A percentile compares a stretch with the other conserved stretches of the same genome.
phyloP scores from a whole-genome alignment of 2,329 filamentous ascomycete species.

The Tolypocladium sp. region DNA sequence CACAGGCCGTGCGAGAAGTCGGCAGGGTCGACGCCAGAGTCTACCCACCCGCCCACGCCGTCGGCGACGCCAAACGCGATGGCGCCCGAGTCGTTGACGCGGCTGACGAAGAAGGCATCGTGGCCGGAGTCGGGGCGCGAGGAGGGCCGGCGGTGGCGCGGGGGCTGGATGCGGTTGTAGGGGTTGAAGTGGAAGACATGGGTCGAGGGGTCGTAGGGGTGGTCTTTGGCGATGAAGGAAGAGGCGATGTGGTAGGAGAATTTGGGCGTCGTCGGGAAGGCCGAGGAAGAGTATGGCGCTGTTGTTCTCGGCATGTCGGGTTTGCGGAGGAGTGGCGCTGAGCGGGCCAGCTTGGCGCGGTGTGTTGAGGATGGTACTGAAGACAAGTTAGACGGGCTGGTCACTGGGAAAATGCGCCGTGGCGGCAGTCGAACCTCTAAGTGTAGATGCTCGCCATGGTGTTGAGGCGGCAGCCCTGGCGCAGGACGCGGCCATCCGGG shows the following conservation, averaged over 20 bases:
- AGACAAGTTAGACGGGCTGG: neutral
- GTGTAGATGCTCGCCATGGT: conserved; percentile 7
- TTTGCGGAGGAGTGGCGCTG: neutral
- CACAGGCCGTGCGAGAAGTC: conserved; percentile 93
- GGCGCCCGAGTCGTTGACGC: conserved; percentile 60
- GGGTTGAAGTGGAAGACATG: conserved; percentile 68
- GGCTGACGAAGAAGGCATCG: conserved; percentile 89
- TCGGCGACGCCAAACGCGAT: conserved; percentile 87
- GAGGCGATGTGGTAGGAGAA: conserved; percentile 65
- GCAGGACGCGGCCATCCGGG: conserved; percentile 9
- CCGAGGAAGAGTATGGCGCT: conserved; percentile 2
- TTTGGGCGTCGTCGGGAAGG: conserved; percentile 15
- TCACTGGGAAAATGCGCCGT: neutral
- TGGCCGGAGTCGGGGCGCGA: conserved; percentile 72
- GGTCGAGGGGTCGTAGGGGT: conserved; percentile 55
- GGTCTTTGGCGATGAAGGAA: conserved; percentile 66
- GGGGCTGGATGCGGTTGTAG: conserved; percentile 47
- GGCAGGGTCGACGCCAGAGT: conserved; percentile 85
- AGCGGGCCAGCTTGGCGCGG: neutral
- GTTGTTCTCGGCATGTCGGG: neutral
- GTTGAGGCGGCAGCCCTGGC: conserved; percentile 10
- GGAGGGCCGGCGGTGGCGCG: conserved; percentile 22
- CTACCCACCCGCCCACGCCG: conserved; percentile 90
- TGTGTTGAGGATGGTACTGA: neutral
- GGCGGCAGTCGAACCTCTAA: neutral